Conservation (phyloP, 2,329 filamentous ascomycete genomes). For the Clarireedia sp. region DNA sequence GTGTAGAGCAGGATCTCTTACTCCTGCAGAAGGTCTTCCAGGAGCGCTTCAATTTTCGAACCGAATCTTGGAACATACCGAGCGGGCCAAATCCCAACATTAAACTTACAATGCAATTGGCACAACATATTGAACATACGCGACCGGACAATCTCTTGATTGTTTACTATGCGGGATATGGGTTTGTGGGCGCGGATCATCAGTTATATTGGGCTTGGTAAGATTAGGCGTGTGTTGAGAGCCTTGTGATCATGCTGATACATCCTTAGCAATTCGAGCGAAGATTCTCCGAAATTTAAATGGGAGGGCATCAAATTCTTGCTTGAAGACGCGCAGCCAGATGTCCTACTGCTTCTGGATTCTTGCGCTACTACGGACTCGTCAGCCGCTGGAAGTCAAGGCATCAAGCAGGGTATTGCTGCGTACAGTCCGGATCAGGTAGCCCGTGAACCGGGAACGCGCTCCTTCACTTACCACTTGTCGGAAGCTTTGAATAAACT, state of each 20-base stretch:
- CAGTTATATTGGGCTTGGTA: slow-evolving; percentile 62
- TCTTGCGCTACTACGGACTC: slow-evolving; percentile 50
- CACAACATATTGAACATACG: slow-evolving; percentile 50
- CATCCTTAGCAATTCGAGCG: slow-evolving; percentile 43
- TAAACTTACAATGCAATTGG: slow-evolving; percentile 54
- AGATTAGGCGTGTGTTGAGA: slow-evolving; percentile 29
- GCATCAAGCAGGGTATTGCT: slow-evolving; percentile 55
- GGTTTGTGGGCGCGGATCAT: slow-evolving; percentile 49
- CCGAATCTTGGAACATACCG: slow-evolving; percentile 54
- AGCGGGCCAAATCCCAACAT: slow-evolving; percentile 50
- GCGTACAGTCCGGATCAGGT: slow-evolving; percentile 48
- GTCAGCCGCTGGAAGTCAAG: slow-evolving; percentile 43
- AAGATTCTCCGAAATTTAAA: slow-evolving; percentile 52
- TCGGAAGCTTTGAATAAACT: slow-evolving; percentile 48
- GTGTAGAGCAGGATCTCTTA: slow-evolving; percentile 44
- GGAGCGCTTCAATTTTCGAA: slow-evolving; percentile 53
- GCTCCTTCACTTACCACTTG: slow-evolving; percentile 51
- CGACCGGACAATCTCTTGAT: slow-evolving; percentile 53
- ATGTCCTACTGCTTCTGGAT: slow-evolving; percentile 55
- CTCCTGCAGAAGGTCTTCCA: slow-evolving; percentile 50
- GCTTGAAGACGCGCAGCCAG: slow-evolving; percentile 54
- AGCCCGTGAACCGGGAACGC: slow-evolving; percentile 36
- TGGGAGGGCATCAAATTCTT: slow-evolving; percentile 57
- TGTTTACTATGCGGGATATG: slow-evolving; percentile 57
- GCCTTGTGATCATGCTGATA: slow-evolving; percentile 31